These are phyloP conservation scores for Russula griseocarnosa DNA, from an alignment of 768 basidiomycete genomes.

Conservation along the genomic window DNA sequence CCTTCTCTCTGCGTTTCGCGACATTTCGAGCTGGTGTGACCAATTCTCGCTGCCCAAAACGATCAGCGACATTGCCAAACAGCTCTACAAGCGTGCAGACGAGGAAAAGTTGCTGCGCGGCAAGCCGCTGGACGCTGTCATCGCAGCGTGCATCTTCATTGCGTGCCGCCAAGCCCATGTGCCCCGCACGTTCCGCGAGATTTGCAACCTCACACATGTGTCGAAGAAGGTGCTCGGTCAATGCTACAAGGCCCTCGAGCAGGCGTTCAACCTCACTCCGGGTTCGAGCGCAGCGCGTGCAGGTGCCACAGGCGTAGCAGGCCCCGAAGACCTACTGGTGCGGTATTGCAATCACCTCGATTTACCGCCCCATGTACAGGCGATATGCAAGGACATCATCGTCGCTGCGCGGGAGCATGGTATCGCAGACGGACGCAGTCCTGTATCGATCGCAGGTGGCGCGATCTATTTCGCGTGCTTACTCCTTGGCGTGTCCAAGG, in stretches of 20 bases:
- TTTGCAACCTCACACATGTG: conserved; percentile 88
- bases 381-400: conserved; percentile 80
- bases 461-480: conserved; percentile 92
- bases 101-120: conserved; percentile 91
- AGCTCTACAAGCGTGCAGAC: conserved; percentile 94
- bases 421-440: conserved; percentile 89
- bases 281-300: conserved; percentile 56
- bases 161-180: conserved; percentile 94
- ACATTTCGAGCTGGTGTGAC: conserved; percentile 93
- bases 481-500: conserved; percentile 69
- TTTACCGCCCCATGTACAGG: conserved; percentile 75
- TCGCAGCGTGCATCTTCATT: conserved; percentile 97
- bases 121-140: conserved; percentile 88
- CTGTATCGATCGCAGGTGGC: conserved; percentile 97
- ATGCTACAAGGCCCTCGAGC: conserved; percentile 85
- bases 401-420: conserved; percentile 74
- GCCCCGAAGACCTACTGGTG: conserved; percentile 84
- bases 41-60: conserved; percentile 91
- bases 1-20: conserved; percentile 82
- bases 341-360: conserved; percentile 93
- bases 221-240: conserved; percentile 94
- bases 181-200: conserved; percentile 94
- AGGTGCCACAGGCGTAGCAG: conserved; percentile 42
- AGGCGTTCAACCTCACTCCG: conserved; percentile 83
- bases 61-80: conserved; percentile 94